Evolutionary conservation across 2,329 filamentous ascomycete species (phyloP), one percentile per base, ranked within the genome.

Genomic region (Aspergillus chevalieri): DNA sequence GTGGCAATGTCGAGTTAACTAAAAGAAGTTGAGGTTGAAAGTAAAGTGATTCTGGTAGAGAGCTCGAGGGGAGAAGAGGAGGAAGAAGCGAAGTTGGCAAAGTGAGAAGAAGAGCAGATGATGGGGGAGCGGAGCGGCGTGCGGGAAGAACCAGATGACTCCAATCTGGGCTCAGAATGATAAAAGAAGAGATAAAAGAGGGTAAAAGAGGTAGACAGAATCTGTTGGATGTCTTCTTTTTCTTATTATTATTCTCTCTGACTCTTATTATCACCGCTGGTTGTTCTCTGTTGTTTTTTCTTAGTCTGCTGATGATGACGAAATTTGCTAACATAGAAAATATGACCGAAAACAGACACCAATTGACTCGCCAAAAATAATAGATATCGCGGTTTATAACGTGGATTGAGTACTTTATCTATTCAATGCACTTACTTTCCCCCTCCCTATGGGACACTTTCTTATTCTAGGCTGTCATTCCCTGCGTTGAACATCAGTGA

Each of bases 81-180:
- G 47, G 52, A 52, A 55, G 49, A 19, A 51, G 34, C 21, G 47
- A 36, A 21, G 22, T 48, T 41, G 26, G 43, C 24, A 26, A 42
- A 36, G 19, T 33, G 47, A 15, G 15, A 44, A 55, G 58, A 53
- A 55, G 58, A 53, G 58, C 54, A 58, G 15, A 46, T 26, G 41
- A 14, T 14, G 41, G 14, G 12, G 21, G 21, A n/a, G 21, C 17
- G 22, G 22, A 43, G 41, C 42, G 42, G 42, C 42, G 42, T 19
- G 42, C 42, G 42, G 42, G 42, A 44, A 44, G 22, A 44, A 30
- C 21, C 42, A 44, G n/a, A 26, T 26, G 15, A 38, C n/a, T 38
- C 34, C n/a, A 38, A 30, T 30, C 26, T 30, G 26, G 26, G 10
- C 26, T 38, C n/a, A 19, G 34, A 38, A 15, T n/a, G 17, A 15